These are phyloP conservation scores for Coniochaeta sp. DNA, from an alignment of 2,329 filamentous ascomycete genomes.

Conservation along the genomic window DNA sequence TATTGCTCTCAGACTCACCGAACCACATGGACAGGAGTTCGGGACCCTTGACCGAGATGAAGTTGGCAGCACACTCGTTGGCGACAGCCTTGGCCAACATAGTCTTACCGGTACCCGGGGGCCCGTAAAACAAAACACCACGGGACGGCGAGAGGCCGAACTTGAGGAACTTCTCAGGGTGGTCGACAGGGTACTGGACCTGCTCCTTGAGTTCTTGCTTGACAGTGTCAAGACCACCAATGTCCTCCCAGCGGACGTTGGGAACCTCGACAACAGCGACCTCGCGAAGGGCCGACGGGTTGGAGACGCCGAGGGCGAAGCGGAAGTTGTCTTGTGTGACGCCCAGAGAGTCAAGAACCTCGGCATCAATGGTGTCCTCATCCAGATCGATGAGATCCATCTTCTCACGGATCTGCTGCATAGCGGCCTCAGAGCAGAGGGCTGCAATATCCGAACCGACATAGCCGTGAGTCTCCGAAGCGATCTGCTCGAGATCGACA, in stretches of 20 bases:
- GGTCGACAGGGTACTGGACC: slow-evolving; percentile 98
- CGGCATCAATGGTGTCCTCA: slow-evolving; percentile 97
- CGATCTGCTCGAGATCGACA: slow-evolving; percentile 94
- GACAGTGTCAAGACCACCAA: slow-evolving; percentile 95
- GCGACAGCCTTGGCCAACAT: slow-evolving; percentile 98
- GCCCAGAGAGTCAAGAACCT: slow-evolving; percentile 94
- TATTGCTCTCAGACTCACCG: slow-evolving; percentile 99
- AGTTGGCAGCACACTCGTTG: slow-evolving; percentile 99
- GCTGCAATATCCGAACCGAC: slow-evolving; percentile 98
- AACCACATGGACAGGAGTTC: slow-evolving; percentile 99
- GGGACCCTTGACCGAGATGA: slow-evolving; percentile 98
- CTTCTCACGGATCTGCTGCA: slow-evolving; percentile 99
- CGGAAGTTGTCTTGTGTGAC: slow-evolving; percentile 99
- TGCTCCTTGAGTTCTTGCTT: slow-evolving; percentile 99
- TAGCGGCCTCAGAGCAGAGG: slow-evolving; percentile 96
- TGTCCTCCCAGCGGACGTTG: slow-evolving; percentile 99
- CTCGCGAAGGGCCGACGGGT: slow-evolving; percentile 96
- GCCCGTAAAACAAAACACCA: slow-evolving; percentile 97
- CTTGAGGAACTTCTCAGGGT: slow-evolving; percentile 99
- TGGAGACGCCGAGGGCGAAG: slow-evolving; percentile 94
- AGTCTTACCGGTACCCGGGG: slow-evolving; percentile 99
- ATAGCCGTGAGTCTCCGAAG: slow-evolving; percentile 96
- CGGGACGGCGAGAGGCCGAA: slow-evolving; percentile 96
- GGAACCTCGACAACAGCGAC: slow-evolving; percentile 98
- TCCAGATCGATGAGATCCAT: slow-evolving; percentile 99